These are phyloP conservation scores for Starmera stellimalicola DNA, from an alignment of 1,139 yeast species.

Conservation along the genomic window DNA sequence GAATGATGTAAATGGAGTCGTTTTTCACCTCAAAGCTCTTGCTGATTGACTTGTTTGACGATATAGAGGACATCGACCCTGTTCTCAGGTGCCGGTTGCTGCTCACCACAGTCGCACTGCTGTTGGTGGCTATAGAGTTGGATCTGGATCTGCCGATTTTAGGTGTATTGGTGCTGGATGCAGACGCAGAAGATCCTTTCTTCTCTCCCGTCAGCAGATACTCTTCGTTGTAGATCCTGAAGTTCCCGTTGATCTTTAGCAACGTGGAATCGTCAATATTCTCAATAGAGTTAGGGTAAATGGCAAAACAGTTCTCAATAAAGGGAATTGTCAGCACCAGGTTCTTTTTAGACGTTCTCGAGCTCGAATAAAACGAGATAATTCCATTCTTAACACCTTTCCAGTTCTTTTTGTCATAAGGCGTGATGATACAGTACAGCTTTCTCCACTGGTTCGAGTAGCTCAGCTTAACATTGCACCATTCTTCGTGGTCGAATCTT, in stretches of 20 bases:
- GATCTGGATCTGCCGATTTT: slow-evolving; percentile 11
- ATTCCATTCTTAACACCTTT: slow-evolving; percentile 27
- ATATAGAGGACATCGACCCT: slow-evolving; percentile 8
- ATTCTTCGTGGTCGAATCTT: slow-evolving; percentile 67
- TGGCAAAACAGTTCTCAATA: slow-evolving; percentile 62
- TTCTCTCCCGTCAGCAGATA: background rate
- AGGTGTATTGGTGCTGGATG: slow-evolving; percentile 2
- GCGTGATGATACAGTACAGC: slow-evolving; percentile 72
- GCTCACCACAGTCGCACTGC: background rate
- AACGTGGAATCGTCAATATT: slow-evolving; percentile 68
- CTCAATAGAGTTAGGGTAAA: slow-evolving; percentile 63
- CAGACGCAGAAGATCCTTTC: slow-evolving; percentile 1
- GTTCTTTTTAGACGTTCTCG: slow-evolving; percentile 34
- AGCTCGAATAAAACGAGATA: slow-evolving; percentile 15
- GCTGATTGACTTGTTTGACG: slow-evolving; percentile 8
- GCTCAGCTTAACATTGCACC: slow-evolving; percentile 78
- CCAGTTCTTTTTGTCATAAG: slow-evolving; percentile 35
- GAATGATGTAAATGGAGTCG: slow-evolving; percentile 67
- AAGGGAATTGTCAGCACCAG: slow-evolving; percentile 60
- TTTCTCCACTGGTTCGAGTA: slow-evolving; percentile 84
- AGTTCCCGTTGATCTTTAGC: slow-evolving; percentile 65
- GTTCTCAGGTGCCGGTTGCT: slow-evolving; percentile 5
- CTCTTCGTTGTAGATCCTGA: slow-evolving; percentile 38
- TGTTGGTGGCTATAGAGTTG: slow-evolving; percentile 6
- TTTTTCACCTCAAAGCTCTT: slow-evolving; percentile 7